Percentiles rank a stretch among this genome's conserved stretches.
phyloP scores from a whole-genome alignment of 2,329 filamentous ascomycete species.

The Aspergillus piperis region DNA sequence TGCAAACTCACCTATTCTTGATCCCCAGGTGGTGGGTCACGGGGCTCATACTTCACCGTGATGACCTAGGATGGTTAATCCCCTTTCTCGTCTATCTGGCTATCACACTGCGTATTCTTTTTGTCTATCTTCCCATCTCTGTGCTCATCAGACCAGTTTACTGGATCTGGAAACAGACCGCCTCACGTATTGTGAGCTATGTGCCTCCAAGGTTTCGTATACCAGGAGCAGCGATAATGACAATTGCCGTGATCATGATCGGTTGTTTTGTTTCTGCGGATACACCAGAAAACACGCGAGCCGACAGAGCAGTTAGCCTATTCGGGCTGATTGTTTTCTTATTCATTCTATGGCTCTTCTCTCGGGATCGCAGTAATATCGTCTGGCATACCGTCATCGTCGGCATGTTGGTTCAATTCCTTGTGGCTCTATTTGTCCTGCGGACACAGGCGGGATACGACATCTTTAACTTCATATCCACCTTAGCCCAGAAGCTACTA shows the following conservation, averaged over 20 bases:
- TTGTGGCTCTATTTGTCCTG: constrained; percentile 85
- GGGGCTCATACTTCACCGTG: constrained; percentile 68
- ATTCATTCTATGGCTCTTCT: constrained; percentile 67
- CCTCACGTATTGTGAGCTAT: constrained; percentile 57
- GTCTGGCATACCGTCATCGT: constrained; percentile 79
- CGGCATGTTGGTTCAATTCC: constrained; percentile 84
- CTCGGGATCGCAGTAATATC: constrained; percentile 63
- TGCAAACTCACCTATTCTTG: constrained; percentile 16
- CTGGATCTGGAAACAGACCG: constrained; percentile 67
- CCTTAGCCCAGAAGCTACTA: constrained; percentile 71
- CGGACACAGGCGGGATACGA: constrained; percentile 78
- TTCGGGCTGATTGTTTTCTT: constrained; percentile 77
- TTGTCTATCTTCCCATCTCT: constrained; percentile 70
- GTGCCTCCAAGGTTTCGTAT: constrained; percentile 69
- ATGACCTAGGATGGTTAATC: constrained; percentile 77
- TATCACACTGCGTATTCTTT: constrained; percentile 72
- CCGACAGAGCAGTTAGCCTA: constrained; percentile 76
- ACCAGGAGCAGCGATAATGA: constrained; percentile 62
- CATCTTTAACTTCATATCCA: constrained; percentile 87
- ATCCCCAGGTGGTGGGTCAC: constrained; percentile 71
- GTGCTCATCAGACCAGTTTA: constrained; percentile 67
- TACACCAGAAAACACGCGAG: constrained; percentile 72
- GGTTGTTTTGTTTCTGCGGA: constrained; percentile 75
- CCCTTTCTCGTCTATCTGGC: constrained; percentile 80
- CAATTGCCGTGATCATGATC: constrained; percentile 72